phyloP scores from a whole-genome alignment of 257 asterid genomes.

The Solanum paucissectum region DNA sequence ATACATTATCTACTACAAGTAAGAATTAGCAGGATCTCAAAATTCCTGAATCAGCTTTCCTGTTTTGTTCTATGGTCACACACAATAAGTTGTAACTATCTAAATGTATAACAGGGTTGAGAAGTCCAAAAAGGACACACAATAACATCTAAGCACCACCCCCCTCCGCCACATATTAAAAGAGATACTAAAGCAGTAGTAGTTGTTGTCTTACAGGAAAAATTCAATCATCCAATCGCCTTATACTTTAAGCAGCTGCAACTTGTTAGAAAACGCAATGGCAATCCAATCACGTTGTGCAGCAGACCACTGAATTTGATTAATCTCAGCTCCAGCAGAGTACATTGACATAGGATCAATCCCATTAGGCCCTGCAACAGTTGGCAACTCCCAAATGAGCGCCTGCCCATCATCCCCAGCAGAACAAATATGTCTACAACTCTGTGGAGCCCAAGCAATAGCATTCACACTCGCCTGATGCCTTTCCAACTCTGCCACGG shows the following conservation, averaged over 20 bases:
- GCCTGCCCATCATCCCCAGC: conserved; percentile 90
- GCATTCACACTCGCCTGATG: conserved; percentile 83
- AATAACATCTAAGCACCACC: background rate
- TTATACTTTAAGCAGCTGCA: conserved; percentile 87
- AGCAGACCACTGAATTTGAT: conserved; percentile 90
- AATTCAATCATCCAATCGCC: conserved; percentile 4
- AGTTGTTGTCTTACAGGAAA: background rate
- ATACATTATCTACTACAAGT: background rate
- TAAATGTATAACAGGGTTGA: background rate
- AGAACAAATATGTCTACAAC: conserved; percentile 73
- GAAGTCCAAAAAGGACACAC: background rate
- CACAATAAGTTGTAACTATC: background rate
- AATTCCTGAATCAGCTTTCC: background rate
- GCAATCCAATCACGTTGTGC: conserved; percentile 86
- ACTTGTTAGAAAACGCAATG: conserved; percentile 66
- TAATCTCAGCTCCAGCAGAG: conserved; percentile 59
- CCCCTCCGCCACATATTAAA: background rate
- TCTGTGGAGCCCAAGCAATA: conserved; percentile 92
- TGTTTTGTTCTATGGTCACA: background rate
- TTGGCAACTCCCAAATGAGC: conserved; percentile 83
- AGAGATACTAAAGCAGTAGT: background rate
- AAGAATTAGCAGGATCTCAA: background rate
- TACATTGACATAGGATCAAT: conserved; percentile 78
- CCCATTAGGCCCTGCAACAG: conserved; percentile 87
- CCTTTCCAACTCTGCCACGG: conserved; percentile 89